Conservation (phyloP, 2,329 filamentous ascomycete genomes). For the Pseudogymnoascus sp. region DNA sequence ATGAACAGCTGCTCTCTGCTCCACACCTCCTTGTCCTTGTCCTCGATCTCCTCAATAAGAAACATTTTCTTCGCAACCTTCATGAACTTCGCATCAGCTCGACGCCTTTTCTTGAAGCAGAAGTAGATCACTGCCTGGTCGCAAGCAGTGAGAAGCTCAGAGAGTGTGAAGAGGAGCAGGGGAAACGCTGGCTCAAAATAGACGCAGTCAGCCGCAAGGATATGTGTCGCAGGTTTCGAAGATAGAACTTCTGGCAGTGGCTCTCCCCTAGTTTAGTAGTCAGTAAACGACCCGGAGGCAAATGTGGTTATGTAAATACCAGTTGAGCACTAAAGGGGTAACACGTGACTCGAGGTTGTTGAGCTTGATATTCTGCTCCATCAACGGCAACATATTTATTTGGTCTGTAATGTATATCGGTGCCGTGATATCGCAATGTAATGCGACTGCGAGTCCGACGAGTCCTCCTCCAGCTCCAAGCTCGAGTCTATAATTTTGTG, state of each 20-base stretch:
- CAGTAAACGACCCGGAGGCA: not conserved
- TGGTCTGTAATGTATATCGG: constrained; percentile 82
- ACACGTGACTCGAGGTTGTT: constrained; percentile 62
- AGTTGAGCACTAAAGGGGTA: constrained; percentile 67
- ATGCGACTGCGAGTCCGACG: constrained; percentile 60
- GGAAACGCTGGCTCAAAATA: constrained; percentile 97
- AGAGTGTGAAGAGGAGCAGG: constrained; percentile 69
- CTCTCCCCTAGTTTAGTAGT: constrained; percentile 45
- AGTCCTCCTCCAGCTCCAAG: constrained; percentile 87
- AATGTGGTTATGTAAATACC: constrained; percentile 40
- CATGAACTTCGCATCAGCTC: constrained; percentile 70
- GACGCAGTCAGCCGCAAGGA: constrained; percentile 93
- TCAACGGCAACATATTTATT: constrained; percentile 72
- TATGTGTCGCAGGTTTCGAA: constrained; percentile 60
- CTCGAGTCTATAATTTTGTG: constrained; percentile 58
- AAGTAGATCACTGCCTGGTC: constrained; percentile 62
- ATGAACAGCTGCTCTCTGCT: constrained; percentile 52
- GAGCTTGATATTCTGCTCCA: constrained; percentile 78
- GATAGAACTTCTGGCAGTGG: constrained; percentile 46
- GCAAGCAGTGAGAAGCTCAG: constrained; percentile 65
- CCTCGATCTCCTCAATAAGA: constrained; percentile 51
- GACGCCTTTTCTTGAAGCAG: constrained; percentile 88
- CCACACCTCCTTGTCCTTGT: constrained; percentile 52
- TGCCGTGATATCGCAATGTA: constrained; percentile 44
- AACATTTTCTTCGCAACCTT: constrained; percentile 64